Evolutionary conservation across 805 yeast species (phyloP).

Genomic region (Saccharomyces jurei): DNA sequence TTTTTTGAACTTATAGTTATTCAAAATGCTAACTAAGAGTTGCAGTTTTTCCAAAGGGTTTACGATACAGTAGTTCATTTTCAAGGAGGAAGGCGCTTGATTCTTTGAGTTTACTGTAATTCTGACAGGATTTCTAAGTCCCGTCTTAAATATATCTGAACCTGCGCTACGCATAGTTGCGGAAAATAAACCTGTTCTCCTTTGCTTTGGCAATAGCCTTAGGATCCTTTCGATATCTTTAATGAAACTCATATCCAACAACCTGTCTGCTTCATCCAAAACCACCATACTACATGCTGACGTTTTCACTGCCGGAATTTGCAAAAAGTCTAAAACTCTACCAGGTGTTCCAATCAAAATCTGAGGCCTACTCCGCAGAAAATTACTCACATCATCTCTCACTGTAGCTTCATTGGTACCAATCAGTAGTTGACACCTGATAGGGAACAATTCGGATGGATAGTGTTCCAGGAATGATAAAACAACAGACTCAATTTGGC

Average conservation of each 20-base stretch:
- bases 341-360: constrained; percentile 92
- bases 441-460: constrained; percentile 38
- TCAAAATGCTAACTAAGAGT: constrained; percentile 44
- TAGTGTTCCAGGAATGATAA: constrained; percentile 47
- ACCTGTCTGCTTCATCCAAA: constrained; percentile 88
- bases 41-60: constrained; percentile 57
- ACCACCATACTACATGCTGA: constrained; percentile 63
- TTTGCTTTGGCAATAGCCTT: constrained; percentile 71
- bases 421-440: constrained; percentile 54
- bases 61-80: constrained; percentile 51
- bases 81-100: constrained; percentile 54
- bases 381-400: constrained; percentile 62
- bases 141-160: constrained; percentile 69
- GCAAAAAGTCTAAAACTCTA: constrained; percentile 65
- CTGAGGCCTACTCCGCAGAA: constrained; percentile 51
- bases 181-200: constrained; percentile 88
- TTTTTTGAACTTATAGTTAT: constrained; percentile 55
- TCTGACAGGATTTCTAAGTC: constrained; percentile 88
- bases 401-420: constrained; percentile 46
- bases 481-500: constrained; percentile 64
- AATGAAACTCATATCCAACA: constrained; percentile 70
- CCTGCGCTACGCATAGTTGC: constrained; percentile 89
- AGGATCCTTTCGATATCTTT: constrained; percentile 62
- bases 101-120: constrained; percentile 59
- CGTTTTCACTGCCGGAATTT: constrained; percentile 49